phyloP scores from a whole-genome alignment of 768 basidiomycete species.

The Trametopsis cervina region DNA sequence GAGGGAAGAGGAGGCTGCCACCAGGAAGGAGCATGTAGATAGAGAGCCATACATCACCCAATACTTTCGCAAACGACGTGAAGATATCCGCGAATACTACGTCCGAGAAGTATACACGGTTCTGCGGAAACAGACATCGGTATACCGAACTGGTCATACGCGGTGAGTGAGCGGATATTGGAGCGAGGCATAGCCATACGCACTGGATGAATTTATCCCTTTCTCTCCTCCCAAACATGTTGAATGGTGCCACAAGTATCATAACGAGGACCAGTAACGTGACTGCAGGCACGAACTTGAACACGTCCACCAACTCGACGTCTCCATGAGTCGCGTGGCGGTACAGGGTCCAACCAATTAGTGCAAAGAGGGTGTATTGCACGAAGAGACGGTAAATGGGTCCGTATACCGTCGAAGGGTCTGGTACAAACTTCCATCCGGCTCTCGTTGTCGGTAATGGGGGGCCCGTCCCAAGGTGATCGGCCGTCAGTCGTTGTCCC shows the following conservation, averaged over 20 bases:
- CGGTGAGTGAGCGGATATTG: background rate
- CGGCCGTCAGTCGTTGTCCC: background rate
- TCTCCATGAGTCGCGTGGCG: slow-evolving; percentile 53
- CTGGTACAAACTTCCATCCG: slow-evolving; percentile 30
- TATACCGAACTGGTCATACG: slow-evolving; percentile 48
- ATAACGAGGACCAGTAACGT: slow-evolving; percentile 52
- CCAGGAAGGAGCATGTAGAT: slow-evolving; percentile 81
- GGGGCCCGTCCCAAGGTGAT: slow-evolving; percentile 11
- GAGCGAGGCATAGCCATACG: slow-evolving; percentile 25
- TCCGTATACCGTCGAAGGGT: slow-evolving; percentile 39
- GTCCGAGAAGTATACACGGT: slow-evolving; percentile 80
- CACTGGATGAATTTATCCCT: slow-evolving; percentile 76
- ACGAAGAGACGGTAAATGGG: slow-evolving; percentile 64
- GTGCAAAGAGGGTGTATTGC: slow-evolving; percentile 53
- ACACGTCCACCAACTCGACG: slow-evolving; percentile 56
- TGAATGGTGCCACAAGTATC: slow-evolving; percentile 58
- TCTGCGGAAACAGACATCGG: slow-evolving; percentile 63
- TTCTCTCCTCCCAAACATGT: slow-evolving; percentile 60
- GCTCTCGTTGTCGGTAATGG: slow-evolving; percentile 21
- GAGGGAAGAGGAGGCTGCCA: slow-evolving; percentile 62
- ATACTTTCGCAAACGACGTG: slow-evolving; percentile 94
- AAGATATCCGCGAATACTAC: slow-evolving; percentile 92
- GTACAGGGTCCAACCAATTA: slow-evolving; percentile 65
- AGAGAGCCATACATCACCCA: slow-evolving; percentile 92
- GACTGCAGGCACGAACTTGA: slow-evolving; percentile 69